Evolutionary conservation across 1,139 yeast species (phyloP), one percentile per base, ranked within the genome.

Genomic region (Torulaspora globosa): DNA sequence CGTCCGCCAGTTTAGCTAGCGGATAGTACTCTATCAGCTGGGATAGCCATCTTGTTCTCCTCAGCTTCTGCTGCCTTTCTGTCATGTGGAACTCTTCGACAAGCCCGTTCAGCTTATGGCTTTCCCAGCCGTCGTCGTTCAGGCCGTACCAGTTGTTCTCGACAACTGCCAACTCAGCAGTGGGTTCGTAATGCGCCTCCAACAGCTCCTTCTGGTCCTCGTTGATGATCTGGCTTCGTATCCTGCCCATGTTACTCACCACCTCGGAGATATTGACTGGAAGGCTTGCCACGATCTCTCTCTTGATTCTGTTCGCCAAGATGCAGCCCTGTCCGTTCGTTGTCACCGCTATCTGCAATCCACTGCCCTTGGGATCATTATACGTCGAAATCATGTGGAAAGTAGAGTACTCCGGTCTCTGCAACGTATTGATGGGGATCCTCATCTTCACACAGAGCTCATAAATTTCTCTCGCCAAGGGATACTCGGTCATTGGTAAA

Each of bases 11-110:
- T 56, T 79, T 74, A 5, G 71, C 68, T 42, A 90, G 70, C 3
- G 98, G 98, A 61, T 81, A 90, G 63, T 90, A 90, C 62, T 90
- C 97, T 41, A 90, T 94, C 41, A 90, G 78, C 60, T 90, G 97
- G 1, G 90, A 79, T 46, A 90, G 70, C 95, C 96, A 92, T 56
- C 95, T 74, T 34, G 87, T 73, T 54, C 95, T 70, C 59, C 80
- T 82, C 24, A 73, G 62, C 50, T 76, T 79, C 57, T 74, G 72
- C 56, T 78, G 78, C 34, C 74, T 72, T 36, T 70, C 71, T 0
- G 76, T 70, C 75, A 75, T 75, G 45, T 73, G 73, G 57, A 78
- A 79, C 56, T 83, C 90, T 30, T 75, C 70, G 6, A 84, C 81
- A 36, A 86, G 72, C 28, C 73, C 64, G 62, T 86, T 86, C 52